Percentiles rank a stretch among this genome's conserved stretches.
These are phyloP conservation scores for Nothophytophthora sp. DNA, from an alignment of 352 stramenopile species.

Conservation along the genomic window DNA sequence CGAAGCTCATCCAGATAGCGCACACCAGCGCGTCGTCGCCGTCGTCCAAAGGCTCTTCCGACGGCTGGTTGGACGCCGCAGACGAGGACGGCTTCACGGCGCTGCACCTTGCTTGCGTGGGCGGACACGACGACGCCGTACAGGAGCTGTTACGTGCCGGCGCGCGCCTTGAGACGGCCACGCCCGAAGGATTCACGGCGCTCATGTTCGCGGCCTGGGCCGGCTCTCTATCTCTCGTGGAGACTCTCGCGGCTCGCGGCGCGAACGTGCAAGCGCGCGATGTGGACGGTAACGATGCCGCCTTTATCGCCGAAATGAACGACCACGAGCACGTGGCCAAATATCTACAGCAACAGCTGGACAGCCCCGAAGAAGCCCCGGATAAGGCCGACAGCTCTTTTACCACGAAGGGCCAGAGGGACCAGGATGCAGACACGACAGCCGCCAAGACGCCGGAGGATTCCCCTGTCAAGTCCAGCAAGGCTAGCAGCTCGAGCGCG, in stretches of 20 bases:
- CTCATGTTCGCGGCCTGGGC: constrained; percentile 57
- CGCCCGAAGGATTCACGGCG: constrained; percentile 56
- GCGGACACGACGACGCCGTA: constrained; percentile 46
- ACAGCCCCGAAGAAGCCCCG: constrained; percentile 13
- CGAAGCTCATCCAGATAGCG: constrained; percentile 42
- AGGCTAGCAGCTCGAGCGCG: constrained; percentile 24
- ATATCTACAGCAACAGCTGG: constrained; percentile 36
- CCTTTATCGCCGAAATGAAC: constrained; percentile 56
- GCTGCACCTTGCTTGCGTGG: constrained; percentile 56
- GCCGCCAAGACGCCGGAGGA: constrained; percentile 15
- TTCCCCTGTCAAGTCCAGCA: constrained; percentile 18
- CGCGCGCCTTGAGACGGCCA: constrained; percentile 41
- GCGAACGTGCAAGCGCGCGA: constrained; percentile 39
- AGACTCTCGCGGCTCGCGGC: constrained; percentile 35
- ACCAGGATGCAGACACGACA: constrained; percentile 2
- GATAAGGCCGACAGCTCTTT: constrained; percentile 16
- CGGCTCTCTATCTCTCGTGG: constrained; percentile 39
- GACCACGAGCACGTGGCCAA: constrained; percentile 40
- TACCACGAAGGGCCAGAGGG: constrained; percentile 24
- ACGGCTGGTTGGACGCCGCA: constrained; percentile 30
- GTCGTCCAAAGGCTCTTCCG: constrained; percentile 17
- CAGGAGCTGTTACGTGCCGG: constrained; percentile 40
- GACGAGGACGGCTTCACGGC: constrained; percentile 66
- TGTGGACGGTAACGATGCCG: constrained; percentile 51
- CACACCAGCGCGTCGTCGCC: constrained; percentile 19